These are phyloP conservation scores for Dendrocalamus sinicus DNA, from an alignment of 176 grass and related monocot genomes.

Conservation along the genomic window DNA sequence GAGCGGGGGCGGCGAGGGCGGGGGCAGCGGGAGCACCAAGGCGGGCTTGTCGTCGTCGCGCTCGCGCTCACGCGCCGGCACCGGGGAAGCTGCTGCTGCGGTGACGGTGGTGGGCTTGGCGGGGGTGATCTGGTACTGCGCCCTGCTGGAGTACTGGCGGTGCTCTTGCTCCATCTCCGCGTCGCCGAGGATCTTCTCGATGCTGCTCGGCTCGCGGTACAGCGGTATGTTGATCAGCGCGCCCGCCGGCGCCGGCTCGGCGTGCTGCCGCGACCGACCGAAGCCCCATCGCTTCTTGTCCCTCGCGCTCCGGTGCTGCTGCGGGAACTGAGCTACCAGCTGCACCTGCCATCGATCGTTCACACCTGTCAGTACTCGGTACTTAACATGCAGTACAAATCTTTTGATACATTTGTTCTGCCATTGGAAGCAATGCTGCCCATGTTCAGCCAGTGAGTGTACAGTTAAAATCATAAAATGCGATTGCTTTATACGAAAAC, in stretches of 20 bases:
- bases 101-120: slow-evolving; percentile 36
- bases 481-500: background rate
- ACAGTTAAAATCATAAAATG: background rate
- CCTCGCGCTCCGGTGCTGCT: slow-evolving; percentile 35
- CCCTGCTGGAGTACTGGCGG: slow-evolving; percentile 53
- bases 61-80: slow-evolving; percentile 27
- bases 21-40: slow-evolving; percentile 48
- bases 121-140: slow-evolving; percentile 57
- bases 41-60: slow-evolving; percentile 2
- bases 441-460: background rate
- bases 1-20: slow-evolving; percentile 58
- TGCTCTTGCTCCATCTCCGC: slow-evolving; percentile 67
- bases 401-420: background rate
- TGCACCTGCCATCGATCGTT: slow-evolving; percentile 43
- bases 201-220: slow-evolving; percentile 93
- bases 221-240: slow-evolving; percentile 75
- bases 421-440: background rate
- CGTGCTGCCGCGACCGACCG: slow-evolving; percentile 54
- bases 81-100: background rate
- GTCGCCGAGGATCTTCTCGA: slow-evolving; percentile 95
- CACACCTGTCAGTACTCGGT: background rate
- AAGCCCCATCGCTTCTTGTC: slow-evolving; percentile 94
- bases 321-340: slow-evolving; percentile 49
- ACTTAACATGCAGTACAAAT: background rate
- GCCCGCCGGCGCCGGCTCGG: slow-evolving; percentile 45